Conservation (phyloP, 73 alveolate genomes). For the Urostyla sp. region DNA sequence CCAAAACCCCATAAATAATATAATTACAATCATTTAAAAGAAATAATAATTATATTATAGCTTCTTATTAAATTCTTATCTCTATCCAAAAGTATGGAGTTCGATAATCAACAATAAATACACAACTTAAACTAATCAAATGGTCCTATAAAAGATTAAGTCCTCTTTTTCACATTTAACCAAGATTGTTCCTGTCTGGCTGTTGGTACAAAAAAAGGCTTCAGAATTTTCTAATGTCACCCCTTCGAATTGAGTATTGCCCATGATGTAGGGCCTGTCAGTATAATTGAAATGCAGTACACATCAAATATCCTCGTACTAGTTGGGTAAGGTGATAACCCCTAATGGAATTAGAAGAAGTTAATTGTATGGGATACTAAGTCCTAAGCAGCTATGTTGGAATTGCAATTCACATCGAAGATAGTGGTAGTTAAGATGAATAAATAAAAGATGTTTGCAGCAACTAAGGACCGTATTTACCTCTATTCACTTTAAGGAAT, state of each 20-base stretch:
- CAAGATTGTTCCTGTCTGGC: slow-evolving; percentile 78
- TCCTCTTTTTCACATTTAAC: slow-evolving; percentile 77
- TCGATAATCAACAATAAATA: too few relatives aligned
- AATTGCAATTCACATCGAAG: slow-evolving; percentile 71
- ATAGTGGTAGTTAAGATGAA: slow-evolving; percentile 77
- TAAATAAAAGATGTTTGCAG: slow-evolving; percentile 74
- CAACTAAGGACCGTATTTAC: slow-evolving; percentile 76
- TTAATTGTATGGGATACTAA: slow-evolving; percentile 82
- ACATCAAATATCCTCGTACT: slow-evolving; percentile 76
- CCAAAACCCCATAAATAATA: too few relatives aligned
- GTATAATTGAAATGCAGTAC: slow-evolving; percentile 87
- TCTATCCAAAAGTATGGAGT: too few relatives aligned
- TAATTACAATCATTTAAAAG: too few relatives aligned
- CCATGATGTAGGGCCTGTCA: slow-evolving; percentile 76
- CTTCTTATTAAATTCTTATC: too few relatives aligned
- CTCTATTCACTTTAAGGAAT: slow-evolving; percentile 74
- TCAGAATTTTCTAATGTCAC: slow-evolving; percentile 65
- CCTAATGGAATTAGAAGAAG: slow-evolving; percentile 74
- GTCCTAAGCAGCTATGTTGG: slow-evolving; percentile 66
- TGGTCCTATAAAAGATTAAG: slow-evolving; percentile 56
- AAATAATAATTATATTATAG: too few relatives aligned
- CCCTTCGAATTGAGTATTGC: slow-evolving; percentile 51
- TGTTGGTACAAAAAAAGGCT: slow-evolving; percentile 82
- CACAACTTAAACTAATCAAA: too few relatives aligned
- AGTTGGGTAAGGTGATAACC: slow-evolving; percentile 81